A percentile compares a stretch with the other conserved stretches of the same genome.
phyloP scores from a whole-genome alignment of 805 yeast genomes.

The Wickerhamomyces canadensis region DNA sequence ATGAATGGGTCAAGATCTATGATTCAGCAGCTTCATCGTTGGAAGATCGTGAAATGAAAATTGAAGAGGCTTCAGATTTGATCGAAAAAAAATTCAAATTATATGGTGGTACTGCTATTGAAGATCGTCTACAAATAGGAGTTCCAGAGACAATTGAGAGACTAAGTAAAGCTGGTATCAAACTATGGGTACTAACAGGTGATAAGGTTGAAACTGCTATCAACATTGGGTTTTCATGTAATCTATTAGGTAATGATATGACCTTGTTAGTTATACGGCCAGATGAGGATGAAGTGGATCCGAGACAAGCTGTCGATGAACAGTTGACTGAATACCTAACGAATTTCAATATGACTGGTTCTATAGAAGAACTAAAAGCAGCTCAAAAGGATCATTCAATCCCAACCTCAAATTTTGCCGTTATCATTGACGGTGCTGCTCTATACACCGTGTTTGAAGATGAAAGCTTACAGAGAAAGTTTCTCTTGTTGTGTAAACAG shows the following conservation, averaged over 20 bases:
- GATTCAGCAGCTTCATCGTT: conserved; percentile 61
- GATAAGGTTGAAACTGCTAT: conserved; percentile 98
- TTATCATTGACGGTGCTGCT: conserved; percentile 93
- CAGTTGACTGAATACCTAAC: conserved; percentile 45
- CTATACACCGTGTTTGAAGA: conserved; percentile 26
- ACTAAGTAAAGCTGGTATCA: conserved; percentile 86
- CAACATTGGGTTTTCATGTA: conserved; percentile 92
- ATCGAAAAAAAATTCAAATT: conserved; percentile 62
- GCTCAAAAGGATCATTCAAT: conserved; percentile 43
- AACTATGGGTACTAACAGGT: conserved; percentile 98
- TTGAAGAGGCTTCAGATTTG: conserved; percentile 71
- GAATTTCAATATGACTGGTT: conserved; percentile 49
- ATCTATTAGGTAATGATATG: conserved; percentile 86
- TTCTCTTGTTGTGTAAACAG: conserved; percentile 67
- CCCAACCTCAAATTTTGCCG: conserved; percentile 69
- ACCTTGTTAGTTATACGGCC: conserved; percentile 66
- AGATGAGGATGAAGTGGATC: conserved; percentile 6
- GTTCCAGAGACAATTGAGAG: conserved; percentile 93
- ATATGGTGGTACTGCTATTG: conserved; percentile 87
- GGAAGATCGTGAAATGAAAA: conserved; percentile 59
- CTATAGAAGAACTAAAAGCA: conserved; percentile 42
- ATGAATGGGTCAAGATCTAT: conserved; percentile 57
- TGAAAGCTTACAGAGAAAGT: conserved; percentile 35
- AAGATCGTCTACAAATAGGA: conserved; percentile 92
- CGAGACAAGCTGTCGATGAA: conserved; percentile 55